phyloP scores from a whole-genome alignment of 1,284 basidiomycete genomes.

The Exobasidium cylindrosporum region DNA sequence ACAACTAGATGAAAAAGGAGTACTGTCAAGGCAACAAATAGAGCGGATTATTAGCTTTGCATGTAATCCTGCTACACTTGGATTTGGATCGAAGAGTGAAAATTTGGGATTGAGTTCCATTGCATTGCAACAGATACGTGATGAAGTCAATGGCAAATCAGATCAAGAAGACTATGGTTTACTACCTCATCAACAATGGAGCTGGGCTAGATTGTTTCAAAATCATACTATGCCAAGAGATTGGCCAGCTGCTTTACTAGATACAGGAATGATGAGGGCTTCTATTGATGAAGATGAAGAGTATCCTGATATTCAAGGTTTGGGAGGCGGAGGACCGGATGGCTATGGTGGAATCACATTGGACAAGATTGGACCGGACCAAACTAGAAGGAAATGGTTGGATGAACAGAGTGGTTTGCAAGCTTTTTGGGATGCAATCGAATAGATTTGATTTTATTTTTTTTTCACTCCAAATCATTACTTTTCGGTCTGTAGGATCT shows the following conservation, averaged over 20 bases:
- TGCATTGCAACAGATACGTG: neutral
- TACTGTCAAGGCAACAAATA: neutral
- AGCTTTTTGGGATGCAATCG: slow-evolving; percentile 1
- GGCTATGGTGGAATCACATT: neutral
- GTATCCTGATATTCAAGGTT: neutral
- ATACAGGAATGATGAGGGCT: neutral
- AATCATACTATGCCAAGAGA: slow-evolving; percentile 6
- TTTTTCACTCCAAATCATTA: no score
- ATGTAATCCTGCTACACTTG: neutral
- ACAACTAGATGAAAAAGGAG: neutral
- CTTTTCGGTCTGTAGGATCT: neutral
- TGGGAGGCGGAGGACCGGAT: slow-evolving; percentile 3
- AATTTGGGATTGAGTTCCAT: neutral
- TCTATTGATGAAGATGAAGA: neutral
- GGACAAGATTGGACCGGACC: neutral
- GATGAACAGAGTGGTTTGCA: slow-evolving; percentile 6
- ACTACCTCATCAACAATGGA: neutral
- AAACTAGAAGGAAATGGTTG: neutral
- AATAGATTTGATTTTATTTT: no score
- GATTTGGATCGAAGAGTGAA: neutral
- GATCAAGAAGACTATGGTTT: slow-evolving; percentile 1
- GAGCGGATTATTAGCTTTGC: slow-evolving; percentile 13
- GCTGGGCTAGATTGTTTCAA: neutral
- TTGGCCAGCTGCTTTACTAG: slow-evolving; percentile 4
- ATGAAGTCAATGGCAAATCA: neutral